Conservation (phyloP, 345 rosid genomes). For the Eucalyptus globulus region DNA sequence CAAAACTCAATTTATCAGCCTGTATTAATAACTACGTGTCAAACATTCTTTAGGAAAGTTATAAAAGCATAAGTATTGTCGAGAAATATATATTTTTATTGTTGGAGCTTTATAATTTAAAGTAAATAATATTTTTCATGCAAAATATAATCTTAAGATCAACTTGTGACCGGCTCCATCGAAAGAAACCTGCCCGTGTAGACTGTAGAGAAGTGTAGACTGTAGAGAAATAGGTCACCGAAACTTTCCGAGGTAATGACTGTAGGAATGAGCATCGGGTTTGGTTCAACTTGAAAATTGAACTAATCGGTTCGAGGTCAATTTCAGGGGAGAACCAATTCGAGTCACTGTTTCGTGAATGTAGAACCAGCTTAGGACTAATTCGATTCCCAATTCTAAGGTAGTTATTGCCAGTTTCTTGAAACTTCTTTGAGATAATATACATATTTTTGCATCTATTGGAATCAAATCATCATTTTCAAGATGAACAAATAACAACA, state of each 20-base stretch:
- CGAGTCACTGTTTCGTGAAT: fast-evolving
- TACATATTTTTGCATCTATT: fast-evolving
- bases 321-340: fast-evolving
- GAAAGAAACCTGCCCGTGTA: fast-evolving
- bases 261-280: no score
- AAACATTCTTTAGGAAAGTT: not conserved
- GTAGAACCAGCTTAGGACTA: fast-evolving
- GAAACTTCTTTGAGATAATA: fast-evolving
- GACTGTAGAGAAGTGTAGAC: fast-evolving
- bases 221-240: no score
- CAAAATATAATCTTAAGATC: not conserved
- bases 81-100: not conserved
- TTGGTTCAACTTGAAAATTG: no score
- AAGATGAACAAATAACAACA: not conserved
- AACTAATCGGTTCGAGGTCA: fast-evolving
- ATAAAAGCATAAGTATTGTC: no score
- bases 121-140: fast-evolving
- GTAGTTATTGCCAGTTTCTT: not conserved
- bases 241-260: no score
- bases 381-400: no score
- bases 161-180: fast-evolving
- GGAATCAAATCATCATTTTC: fast-evolving
- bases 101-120: fast-evolving
- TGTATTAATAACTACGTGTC: no score
- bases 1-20: fast-evolving